Conservation (phyloP, 164 flowering plant species). For the Chimonanthus salicifolius region DNA sequence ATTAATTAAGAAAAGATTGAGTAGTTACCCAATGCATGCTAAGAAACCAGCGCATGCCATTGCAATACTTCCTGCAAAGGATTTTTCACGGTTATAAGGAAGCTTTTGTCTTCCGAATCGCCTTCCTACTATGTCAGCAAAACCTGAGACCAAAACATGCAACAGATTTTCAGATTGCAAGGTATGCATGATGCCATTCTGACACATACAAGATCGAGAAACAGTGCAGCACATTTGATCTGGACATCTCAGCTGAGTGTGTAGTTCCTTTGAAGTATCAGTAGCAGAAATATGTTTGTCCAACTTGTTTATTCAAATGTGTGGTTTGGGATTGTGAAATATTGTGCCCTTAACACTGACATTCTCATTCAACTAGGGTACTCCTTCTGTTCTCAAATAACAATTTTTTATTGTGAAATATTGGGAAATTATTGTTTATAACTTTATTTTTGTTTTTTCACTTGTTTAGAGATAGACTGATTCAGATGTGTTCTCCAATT, state of each 20-base stretch:
- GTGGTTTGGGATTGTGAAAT: not conserved
- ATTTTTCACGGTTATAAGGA: slow-evolving; percentile 73
- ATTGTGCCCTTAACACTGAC: no score
- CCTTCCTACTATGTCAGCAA: slow-evolving; percentile 89
- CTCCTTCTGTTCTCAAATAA: no score
- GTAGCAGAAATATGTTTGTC: not conserved
- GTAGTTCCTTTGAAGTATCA: not conserved
- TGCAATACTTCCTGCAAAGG: slow-evolving; percentile 67
- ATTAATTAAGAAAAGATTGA: not conserved
- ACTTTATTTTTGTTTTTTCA: no score
- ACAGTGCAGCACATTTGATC: not conserved
- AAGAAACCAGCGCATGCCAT: slow-evolving; percentile 77
- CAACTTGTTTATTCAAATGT: not conserved
- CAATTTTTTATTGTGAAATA: no score
- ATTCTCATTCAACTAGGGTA: no score
- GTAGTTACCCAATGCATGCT: slow-evolving; percentile 53
- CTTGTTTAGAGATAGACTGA: no score
- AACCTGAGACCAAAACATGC: slow-evolving; percentile 30
- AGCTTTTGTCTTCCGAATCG: slow-evolving; percentile 61
- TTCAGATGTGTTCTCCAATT: no score
- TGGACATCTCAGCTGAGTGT: not conserved
- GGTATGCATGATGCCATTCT: not conserved
- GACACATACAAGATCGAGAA: not conserved
- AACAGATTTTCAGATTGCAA: not conserved
- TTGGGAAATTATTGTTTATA: no score